A percentile compares a stretch with the other conserved stretches of the same genome.
phyloP scores from a whole-genome alignment of 169 alveolate genomes.

The Fabrea salina region DNA sequence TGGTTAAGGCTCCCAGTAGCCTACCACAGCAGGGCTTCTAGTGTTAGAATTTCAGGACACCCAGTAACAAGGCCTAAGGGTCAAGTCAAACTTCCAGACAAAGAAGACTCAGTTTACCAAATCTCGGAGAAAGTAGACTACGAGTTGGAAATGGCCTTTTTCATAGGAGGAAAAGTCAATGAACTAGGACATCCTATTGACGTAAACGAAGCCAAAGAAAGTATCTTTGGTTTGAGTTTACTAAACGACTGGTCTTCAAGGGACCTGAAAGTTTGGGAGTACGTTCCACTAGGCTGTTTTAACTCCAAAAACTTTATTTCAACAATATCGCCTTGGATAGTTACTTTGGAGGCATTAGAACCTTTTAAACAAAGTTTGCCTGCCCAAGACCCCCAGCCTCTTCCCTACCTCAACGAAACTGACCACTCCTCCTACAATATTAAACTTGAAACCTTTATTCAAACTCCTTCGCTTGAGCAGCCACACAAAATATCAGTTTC shows the following conservation, averaged over 20 bases:
- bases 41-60: conserved; percentile 65
- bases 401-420: conserved; percentile 55
- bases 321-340: conserved; percentile 85
- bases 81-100: conserved; percentile 56
- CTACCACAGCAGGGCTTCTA: conserved; percentile 85
- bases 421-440: conserved; percentile 54
- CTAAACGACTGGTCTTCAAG: conserved; percentile 89
- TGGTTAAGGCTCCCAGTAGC: conserved; percentile 87
- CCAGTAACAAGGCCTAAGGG: conserved; percentile 70
- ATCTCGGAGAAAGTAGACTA: conserved; percentile 74
- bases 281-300: conserved; percentile 86
- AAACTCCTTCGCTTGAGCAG: conserved; percentile 1
- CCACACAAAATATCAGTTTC: not conserved
- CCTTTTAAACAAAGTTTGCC: conserved; percentile 63
- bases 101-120: conserved; percentile 66
- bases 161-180: conserved; percentile 63
- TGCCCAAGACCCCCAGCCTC: conserved; percentile 63
- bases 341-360: conserved; percentile 70
- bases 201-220: conserved; percentile 64
- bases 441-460: conserved; percentile 42
- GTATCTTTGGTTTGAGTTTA: conserved; percentile 75
- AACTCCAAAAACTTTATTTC: conserved; percentile 80
- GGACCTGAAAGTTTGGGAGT: conserved; percentile 79
- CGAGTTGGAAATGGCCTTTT: conserved; percentile 75
- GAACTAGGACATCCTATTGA: conserved; percentile 63